Evolutionary conservation across 352 stramenopile species (phyloP).

Genomic region (Hyaloperonospora brassicae): DNA sequence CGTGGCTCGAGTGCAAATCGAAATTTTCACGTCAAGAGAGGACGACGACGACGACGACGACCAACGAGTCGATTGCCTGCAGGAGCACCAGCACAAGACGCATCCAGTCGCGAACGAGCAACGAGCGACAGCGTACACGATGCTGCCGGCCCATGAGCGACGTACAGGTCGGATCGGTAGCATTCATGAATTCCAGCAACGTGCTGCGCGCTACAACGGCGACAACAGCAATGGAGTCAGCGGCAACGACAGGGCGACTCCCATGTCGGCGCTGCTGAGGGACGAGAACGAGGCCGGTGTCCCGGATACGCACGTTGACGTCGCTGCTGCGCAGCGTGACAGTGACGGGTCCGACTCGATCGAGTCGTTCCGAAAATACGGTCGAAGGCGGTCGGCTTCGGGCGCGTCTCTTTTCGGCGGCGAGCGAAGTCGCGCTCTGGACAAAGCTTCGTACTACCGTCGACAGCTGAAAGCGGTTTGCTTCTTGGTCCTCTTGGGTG

Average conservation of each 20-base stretch:
- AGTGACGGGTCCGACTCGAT: constrained; percentile 35
- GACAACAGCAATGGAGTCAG: constrained; percentile 10
- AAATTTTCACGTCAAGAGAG: no score
- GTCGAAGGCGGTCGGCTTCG: constrained; percentile 41
- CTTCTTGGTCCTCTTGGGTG: constrained; percentile 72
- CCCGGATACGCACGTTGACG: constrained; percentile 15
- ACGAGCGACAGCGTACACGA: constrained; percentile 6
- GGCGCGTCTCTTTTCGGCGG: constrained; percentile 60
- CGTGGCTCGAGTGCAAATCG: no score
- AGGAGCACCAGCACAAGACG: no score
- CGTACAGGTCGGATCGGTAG: constrained; percentile 63
- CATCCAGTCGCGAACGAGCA: no score
- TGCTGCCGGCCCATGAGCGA: constrained; percentile 56
- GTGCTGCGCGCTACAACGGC: constrained; percentile 46
- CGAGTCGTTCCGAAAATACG: constrained; percentile 30
- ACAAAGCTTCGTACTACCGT: constrained; percentile 40
- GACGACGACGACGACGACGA: no score
- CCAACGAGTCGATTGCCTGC: no score
- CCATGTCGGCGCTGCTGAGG: constrained; percentile 10
- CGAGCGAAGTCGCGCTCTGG: constrained; percentile 30
- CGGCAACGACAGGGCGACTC: constrained; percentile 15
- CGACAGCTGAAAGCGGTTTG: constrained; percentile 60
- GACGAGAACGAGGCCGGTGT: constrained; percentile 7
- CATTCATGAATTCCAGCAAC: constrained; percentile 80
- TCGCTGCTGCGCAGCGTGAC: constrained; percentile 9